Conservation (phyloP, 2,329 filamentous ascomycete species). For the Curvularia spicifera region DNA sequence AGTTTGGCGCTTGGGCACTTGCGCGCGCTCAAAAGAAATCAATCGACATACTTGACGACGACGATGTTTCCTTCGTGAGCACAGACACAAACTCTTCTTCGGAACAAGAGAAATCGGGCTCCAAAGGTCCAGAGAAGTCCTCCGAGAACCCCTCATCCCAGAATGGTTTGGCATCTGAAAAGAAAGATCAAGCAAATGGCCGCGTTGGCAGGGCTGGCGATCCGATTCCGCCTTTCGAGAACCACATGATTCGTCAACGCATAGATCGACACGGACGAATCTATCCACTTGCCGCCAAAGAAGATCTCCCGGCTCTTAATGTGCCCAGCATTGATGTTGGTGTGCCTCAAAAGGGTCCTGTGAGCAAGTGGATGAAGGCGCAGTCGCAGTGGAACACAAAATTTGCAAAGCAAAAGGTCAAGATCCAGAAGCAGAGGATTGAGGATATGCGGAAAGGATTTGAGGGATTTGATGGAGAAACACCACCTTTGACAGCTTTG, state of each 20-base stretch:
- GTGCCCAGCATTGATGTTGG: slow-evolving; percentile 72
- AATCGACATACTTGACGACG: slow-evolving; percentile 83
- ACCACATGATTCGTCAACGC: slow-evolving; percentile 91
- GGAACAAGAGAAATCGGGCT: slow-evolving; percentile 21
- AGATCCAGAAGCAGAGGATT: slow-evolving; percentile 74
- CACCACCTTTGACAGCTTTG: slow-evolving; percentile 82
- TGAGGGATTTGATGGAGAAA: slow-evolving; percentile 72
- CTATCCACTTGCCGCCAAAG: slow-evolving; percentile 68
- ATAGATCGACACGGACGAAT: slow-evolving; percentile 80
- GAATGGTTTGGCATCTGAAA: slow-evolving; percentile 24
- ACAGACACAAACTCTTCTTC: slow-evolving; percentile 51
- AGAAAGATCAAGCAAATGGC: slow-evolving; percentile 17
- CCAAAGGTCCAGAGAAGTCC: slow-evolving; percentile 31
- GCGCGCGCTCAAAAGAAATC: slow-evolving; percentile 79
- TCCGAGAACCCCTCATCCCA: slow-evolving; percentile 20
- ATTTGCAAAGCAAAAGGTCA: slow-evolving; percentile 72
- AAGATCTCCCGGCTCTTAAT: slow-evolving; percentile 70
- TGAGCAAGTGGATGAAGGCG: slow-evolving; percentile 81
- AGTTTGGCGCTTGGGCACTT: slow-evolving; percentile 91
- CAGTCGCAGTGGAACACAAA: slow-evolving; percentile 75
- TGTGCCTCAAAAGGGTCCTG: slow-evolving; percentile 77
- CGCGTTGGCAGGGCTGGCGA: slow-evolving; percentile 86
- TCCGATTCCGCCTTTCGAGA: slow-evolving; percentile 76
- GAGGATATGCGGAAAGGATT: slow-evolving; percentile 76
- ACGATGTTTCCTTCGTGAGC: slow-evolving; percentile 76